Evolutionary conservation across 2,329 filamentous ascomycete species (phyloP), one percentile per base, ranked within the genome.

Genomic region (Diaporthe velutina): DNA sequence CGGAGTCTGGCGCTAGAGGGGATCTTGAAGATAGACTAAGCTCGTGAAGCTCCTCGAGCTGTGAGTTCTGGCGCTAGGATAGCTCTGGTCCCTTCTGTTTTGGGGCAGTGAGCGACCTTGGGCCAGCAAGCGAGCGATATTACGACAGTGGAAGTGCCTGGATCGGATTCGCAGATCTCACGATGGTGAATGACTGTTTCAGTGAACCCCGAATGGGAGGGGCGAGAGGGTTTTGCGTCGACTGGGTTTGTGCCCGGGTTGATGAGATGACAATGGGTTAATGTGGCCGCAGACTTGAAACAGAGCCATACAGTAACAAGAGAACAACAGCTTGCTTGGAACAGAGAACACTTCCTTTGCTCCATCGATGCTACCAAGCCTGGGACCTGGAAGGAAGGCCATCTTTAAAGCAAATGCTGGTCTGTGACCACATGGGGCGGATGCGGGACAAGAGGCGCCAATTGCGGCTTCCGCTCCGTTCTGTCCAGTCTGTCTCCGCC

Each of bases 1-100:
- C 58, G 67, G 66, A 76, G 74, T 64, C 35, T 74, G 64, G 70
- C 66, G 64, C 71, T 71, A 70, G 64, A 58, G 38, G 28, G 25
- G 30, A 45, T 33, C 12, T 52, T 54, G 48, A 71, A n/a, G 55
- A 45, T 22, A 38, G 66, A 45, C 48, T 64, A 64, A 38, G 57
- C 55, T 55, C 55, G 33, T 58, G 66, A 52, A 50, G 72, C 72
- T 61, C 64, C 15, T 66, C 64, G 48, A 54, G 48, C 33, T 48
- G 64, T 35, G 64, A 35, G 33, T 19, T 68, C n/a, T 19, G 33
- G 48, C 64, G 64, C 64, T 68, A 54, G 64, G 45, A 66, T 50
- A 38, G 64, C 33, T 48, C 60, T 68, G 48, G 64, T 15, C 33
- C 48, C 15, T 25, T n/a, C 64, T 54, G 48, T 52, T 28, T 68